These are phyloP conservation scores for Tylopilus plumbeoviolaceoides DNA, from an alignment of 768 basidiomycete species.

Conservation along the genomic window DNA sequence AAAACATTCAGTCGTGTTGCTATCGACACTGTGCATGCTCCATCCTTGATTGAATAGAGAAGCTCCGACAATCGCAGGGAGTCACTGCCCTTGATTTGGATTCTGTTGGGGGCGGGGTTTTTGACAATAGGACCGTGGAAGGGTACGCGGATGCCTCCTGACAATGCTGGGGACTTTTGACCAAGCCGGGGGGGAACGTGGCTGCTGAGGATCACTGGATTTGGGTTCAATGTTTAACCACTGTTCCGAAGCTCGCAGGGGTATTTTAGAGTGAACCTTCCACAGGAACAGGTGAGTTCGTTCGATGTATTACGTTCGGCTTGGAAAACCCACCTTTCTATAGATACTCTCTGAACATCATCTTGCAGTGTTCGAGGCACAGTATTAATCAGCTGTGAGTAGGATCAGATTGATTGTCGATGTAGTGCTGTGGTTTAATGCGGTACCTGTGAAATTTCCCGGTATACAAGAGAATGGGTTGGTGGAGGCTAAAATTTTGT, in stretches of 20 bases:
- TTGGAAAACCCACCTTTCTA: not conserved
- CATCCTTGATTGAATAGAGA: constrained; percentile 5
- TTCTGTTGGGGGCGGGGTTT: not conserved
- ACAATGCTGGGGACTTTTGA: not conserved
- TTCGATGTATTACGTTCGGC: not conserved
- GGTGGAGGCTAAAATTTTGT: not conserved
- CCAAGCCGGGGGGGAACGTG: not conserved
- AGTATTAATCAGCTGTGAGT: not conserved
- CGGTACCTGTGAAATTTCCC: not conserved
- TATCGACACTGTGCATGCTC: constrained; percentile 2
- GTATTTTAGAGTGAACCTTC: not conserved
- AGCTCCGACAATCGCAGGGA: constrained; percentile 9
- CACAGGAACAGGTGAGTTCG: not conserved
- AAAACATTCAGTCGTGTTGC: not conserved
- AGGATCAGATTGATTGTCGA: not conserved
- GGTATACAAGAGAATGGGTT: not conserved
- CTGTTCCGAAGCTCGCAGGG: not conserved
- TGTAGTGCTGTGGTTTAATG: not conserved
- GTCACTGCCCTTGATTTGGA: constrained; percentile 6
- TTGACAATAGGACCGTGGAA: not conserved
- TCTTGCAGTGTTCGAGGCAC: not conserved
- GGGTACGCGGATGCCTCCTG: not conserved
- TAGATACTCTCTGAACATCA: too few relatives aligned
- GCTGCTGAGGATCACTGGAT: not conserved
- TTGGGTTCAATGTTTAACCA: not conserved